phyloP scores from a whole-genome alignment of 2,329 filamentous ascomycete genomes.

The Clonostachys solani region DNA sequence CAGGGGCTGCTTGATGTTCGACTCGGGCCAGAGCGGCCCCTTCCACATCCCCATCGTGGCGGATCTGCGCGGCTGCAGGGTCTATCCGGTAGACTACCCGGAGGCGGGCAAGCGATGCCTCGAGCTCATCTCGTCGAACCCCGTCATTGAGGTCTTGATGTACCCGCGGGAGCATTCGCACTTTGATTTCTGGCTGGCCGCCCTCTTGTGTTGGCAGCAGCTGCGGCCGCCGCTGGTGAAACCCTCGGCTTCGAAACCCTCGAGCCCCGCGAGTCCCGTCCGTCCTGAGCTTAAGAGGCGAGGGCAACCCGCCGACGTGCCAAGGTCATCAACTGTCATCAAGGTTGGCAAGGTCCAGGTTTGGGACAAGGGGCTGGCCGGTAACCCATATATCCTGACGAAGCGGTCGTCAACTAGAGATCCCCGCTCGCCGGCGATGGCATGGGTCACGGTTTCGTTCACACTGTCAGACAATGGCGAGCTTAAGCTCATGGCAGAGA shows the following conservation, averaged over 20 bases:
- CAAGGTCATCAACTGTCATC: slow-evolving; percentile 65
- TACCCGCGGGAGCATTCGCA: slow-evolving; percentile 62
- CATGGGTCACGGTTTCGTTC: slow-evolving; percentile 87
- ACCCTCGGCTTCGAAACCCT: slow-evolving; percentile 35
- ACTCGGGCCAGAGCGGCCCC: slow-evolving; percentile 61
- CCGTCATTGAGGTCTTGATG: slow-evolving; percentile 58
- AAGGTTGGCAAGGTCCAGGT: slow-evolving; percentile 89
- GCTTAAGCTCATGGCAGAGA: slow-evolving; percentile 84
- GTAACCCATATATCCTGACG: slow-evolving; percentile 50
- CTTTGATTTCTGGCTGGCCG: slow-evolving; percentile 76
- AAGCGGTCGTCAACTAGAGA: slow-evolving; percentile 55
- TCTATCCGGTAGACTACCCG: slow-evolving; percentile 49
- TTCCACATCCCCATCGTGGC: slow-evolving; percentile 65
- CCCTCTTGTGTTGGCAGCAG: slow-evolving; percentile 78
- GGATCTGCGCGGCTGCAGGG: slow-evolving; percentile 70
- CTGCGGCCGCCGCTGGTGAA: slow-evolving; percentile 57
- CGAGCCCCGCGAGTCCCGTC: slow-evolving; percentile 23
- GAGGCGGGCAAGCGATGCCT: slow-evolving; percentile 43
- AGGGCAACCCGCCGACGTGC: slow-evolving; percentile 21
- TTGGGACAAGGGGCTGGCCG: slow-evolving; percentile 74
- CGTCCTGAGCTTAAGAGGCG: slow-evolving; percentile 39
- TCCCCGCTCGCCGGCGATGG: slow-evolving; percentile 45
- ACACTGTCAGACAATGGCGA: slow-evolving; percentile 93
- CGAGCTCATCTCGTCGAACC: slow-evolving; percentile 47
- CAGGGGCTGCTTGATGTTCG: slow-evolving; percentile 69